Evolutionary conservation across 768 basidiomycete genomes (phyloP).

Genomic region (Sporobolomyces roseus): DNA sequence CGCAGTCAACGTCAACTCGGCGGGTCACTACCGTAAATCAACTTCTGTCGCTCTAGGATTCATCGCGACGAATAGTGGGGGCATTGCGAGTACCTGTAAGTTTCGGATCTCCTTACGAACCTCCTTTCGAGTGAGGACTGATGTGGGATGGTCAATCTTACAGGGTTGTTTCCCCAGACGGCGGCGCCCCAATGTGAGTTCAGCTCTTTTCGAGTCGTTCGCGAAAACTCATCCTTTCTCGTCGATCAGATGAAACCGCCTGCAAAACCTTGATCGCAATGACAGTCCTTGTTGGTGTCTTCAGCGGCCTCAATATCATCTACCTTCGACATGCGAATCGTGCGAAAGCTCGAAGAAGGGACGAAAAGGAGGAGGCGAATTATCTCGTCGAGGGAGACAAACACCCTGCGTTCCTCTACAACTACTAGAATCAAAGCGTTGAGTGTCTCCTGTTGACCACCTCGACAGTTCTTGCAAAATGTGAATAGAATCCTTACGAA

Average conservation of each 20-base stretch:
- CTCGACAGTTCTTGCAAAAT: neutral
- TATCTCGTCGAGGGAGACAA: slow-evolving; percentile 3
- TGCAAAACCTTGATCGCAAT: slow-evolving; percentile 12
- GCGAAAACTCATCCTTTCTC: no score
- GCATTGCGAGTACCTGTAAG: slow-evolving; percentile 27
- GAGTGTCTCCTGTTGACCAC: neutral
- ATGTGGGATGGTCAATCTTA: no score
- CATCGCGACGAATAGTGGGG: slow-evolving; percentile 53
- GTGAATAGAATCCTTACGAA: neutral
- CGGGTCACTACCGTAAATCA: slow-evolving; percentile 28
- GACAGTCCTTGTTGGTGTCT: slow-evolving; percentile 45
- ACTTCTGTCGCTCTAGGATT: slow-evolving; percentile 54
- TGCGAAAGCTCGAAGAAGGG: slow-evolving; percentile 9
- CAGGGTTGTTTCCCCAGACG: no score
- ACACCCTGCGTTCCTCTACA: neutral
- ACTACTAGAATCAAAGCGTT: neutral
- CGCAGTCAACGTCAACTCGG: slow-evolving; percentile 31
- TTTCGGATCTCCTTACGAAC: no score
- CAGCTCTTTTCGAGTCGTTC: no score
- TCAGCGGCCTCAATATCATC: slow-evolving; percentile 43
- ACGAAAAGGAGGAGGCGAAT: neutral
- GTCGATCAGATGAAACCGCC: neutral
- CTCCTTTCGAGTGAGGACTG: no score
- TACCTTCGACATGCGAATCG: slow-evolving; percentile 44
- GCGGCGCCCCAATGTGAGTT: no score